Percentiles rank a stretch among this genome's conserved stretches.
Conservation (phyloP, 2,329 filamentous ascomycete species). For the Fusarium succisae region DNA sequence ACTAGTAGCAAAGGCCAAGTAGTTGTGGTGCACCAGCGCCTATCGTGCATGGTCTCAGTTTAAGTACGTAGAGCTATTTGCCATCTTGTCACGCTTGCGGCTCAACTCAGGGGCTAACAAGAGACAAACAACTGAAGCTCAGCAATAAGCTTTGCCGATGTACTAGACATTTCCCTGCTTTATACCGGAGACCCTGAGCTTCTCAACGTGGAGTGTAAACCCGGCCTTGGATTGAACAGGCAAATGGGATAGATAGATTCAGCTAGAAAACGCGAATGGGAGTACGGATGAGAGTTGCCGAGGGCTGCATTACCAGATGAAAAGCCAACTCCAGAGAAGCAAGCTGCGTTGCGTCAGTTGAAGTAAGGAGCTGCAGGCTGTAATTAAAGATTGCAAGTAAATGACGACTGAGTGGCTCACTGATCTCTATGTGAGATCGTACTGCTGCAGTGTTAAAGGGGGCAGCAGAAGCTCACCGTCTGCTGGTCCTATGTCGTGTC, state of each 20-base stretch:
- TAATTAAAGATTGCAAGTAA: constrained; percentile 36
- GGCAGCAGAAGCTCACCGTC: constrained; percentile 41
- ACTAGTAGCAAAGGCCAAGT: neutral
- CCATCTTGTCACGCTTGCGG: constrained; percentile 27
- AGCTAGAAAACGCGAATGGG: neutral
- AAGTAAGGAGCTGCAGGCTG: constrained; percentile 29
- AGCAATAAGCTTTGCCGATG: constrained; percentile 1
- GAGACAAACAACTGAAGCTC: neutral
- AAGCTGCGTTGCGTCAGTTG: neutral
- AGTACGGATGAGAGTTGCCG: constrained; percentile 13
- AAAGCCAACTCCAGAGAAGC: constrained; percentile 8
- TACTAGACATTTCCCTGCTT: neutral
- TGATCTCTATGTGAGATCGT: constrained; percentile 25
- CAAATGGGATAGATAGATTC: neutral
- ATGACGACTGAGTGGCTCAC: constrained; percentile 24
- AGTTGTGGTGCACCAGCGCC: constrained; percentile 1
- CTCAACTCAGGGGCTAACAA: constrained; percentile 35
- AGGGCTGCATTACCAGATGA: neutral
- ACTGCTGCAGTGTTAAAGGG: constrained; percentile 43
- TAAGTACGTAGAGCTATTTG: constrained; percentile 7
- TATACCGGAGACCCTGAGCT: neutral
- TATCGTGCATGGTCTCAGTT: constrained; percentile 1
- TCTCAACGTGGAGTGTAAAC: constrained; percentile 10
- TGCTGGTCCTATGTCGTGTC: constrained; percentile 22
- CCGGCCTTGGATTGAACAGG: neutral